Base-by-base conservation (phyloP, 495 filamentous ascomycete species). In the Penicillium antarcticum region DNA sequence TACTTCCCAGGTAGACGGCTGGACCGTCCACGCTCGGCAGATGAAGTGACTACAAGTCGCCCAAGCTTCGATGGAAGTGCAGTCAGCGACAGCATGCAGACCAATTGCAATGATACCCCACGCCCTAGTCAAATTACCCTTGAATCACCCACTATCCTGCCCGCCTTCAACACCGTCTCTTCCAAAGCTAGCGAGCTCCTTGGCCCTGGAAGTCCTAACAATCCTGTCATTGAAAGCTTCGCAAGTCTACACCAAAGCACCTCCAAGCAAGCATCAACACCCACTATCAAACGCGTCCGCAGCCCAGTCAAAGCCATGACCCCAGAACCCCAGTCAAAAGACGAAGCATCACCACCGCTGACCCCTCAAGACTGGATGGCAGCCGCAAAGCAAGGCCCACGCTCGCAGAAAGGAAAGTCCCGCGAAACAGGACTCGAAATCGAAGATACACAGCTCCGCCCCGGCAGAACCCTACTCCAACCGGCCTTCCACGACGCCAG, bases 321-420 rank as follows among this genome's bases (percentile, higher is more conserved):
- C 3, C 45, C 53, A 6, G 44, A 52, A 19, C 17, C 46, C 4
- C 32, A 39, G 8, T 38, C 39, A 1, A 35, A 39, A 33, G 37
- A 53, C 16, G 50, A 51, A 1, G 58, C 61, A 16, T 63, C 67
- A 3, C 63, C 65, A 4, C 68, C 69, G 5, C 48, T 75, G 8
- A 72, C 70, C 2, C 66, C 73, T 8, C 68, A 71, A 36, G 73
- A 76, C 26, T 76, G 73, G 73, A 39, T 76, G 42, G 73, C 72
- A 24, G 73, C 73, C 14, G 70, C 70, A 19, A 64, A 62, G 49
- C 48, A 63, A 31, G 53, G 46, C 7, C 58, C 58, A 19, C 61
- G 56, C 12, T 53, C 63, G 31, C 45, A 59, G 6, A 67, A 60
- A 36, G 45, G 56, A 16, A 47, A 18, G 14, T 6, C 56, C 12